Evolutionary conservation across 1,284 basidiomycete genomes (phyloP), one percentile per base, ranked within the genome.

Genomic region (Ustilago lituana): DNA sequence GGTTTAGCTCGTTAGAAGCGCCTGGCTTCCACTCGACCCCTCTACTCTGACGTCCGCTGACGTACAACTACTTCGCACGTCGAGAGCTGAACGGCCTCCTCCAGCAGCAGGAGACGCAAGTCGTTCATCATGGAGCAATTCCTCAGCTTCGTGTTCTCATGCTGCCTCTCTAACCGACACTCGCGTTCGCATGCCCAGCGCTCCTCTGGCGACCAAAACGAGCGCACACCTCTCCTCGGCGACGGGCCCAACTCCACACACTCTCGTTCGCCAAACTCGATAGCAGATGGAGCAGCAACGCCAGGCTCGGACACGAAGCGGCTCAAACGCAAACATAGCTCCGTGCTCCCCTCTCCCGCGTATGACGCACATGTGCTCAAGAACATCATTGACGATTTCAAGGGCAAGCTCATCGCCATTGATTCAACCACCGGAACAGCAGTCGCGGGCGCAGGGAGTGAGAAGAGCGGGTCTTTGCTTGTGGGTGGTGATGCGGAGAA

Each of bases 81-180:
- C n/a, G n/a, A n/a, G n/a, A n/a, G n/a, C n/a, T n/a, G n/a, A n/a
- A n/a, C n/a, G n/a, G n/a, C n/a, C n/a, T n/a, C n/a, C n/a, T n/a
- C n/a, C n/a, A n/a, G n/a, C n/a, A n/a, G n/a, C n/a, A n/a, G n/a
- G n/a, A n/a, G n/a, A n/a, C n/a, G n/a, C n/a, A n/a, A n/a, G n/a
- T n/a, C n/a, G 27, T 29, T 29, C 7, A 29, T 12, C 2, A 69
- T 69, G 60, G 55, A 69, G 31, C 43, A 32, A 6, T 19, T 69
- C 17, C 56, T 69, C 4, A 48, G 48, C 44, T 49, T 22, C 23
- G 24, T 69, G 22, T 63, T 69, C 20, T 48, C 55, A 7, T 69
- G 66, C 47, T 69, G 66, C 40, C 60, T 69, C 23, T 23, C 51
- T 9, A 9, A 19, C 19, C 66, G 59, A 2, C 53, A 40, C n/a